These are phyloP conservation scores for Graphiopsis chlorocephala DNA, from an alignment of 2,329 filamentous ascomycete species.

Conservation along the genomic window DNA sequence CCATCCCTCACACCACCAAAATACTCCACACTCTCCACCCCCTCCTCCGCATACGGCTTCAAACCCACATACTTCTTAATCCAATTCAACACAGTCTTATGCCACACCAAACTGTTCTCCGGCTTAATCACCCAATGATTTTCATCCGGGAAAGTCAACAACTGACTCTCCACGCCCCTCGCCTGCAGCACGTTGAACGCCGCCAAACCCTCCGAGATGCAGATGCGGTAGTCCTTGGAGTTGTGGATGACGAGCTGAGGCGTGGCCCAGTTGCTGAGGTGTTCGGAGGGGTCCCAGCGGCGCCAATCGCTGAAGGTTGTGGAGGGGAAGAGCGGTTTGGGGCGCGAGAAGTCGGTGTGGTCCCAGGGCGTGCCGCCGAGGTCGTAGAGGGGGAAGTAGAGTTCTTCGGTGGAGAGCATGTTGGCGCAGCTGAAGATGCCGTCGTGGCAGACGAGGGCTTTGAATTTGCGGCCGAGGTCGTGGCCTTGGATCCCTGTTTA, in stretches of 20 bases:
- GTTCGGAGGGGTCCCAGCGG: constrained; percentile 57
- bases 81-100: constrained; percentile 78
- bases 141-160: constrained; percentile 79
- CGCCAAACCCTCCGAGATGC: constrained; percentile 78
- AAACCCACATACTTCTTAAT: constrained; percentile 60
- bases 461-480: constrained; percentile 76
- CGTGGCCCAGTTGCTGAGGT: constrained; percentile 70
- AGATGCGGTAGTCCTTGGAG: constrained; percentile 83
- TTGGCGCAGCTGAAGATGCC: constrained; percentile 30
- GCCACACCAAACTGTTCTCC: constrained; percentile 89
- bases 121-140: constrained; percentile 84
- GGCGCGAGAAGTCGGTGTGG: constrained; percentile 28
- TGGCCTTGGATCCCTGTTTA: constrained; percentile 74
- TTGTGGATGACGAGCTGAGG: constrained; percentile 89
- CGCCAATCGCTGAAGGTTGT: constrained; percentile 43
- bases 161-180: constrained; percentile 69
- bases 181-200: constrained; percentile 85
- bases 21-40: constrained; percentile 23
- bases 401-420: constrained; percentile 46
- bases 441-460: constrained; percentile 84
- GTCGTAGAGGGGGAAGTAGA: constrained; percentile 56
- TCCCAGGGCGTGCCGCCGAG: constrained; percentile 52
- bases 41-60: constrained; percentile 41
- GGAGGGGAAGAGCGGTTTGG: background rate
- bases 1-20: background rate